These are phyloP conservation scores for Nicotiana paniculata DNA, from an alignment of 257 asterid genomes.

Conservation along the genomic window DNA sequence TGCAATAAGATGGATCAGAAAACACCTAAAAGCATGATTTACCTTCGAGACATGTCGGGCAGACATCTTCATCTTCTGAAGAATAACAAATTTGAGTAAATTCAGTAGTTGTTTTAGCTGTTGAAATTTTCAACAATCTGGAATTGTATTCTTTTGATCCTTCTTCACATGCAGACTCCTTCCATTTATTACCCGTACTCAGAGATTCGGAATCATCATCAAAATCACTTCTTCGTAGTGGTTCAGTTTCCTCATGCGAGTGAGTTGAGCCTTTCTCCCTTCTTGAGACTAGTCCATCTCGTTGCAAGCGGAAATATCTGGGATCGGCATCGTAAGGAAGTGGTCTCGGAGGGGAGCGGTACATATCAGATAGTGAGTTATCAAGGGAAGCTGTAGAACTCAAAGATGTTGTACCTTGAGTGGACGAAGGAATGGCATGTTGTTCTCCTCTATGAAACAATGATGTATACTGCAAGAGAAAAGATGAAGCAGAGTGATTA, in stretches of 20 bases:
- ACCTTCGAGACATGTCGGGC: constrained; percentile 99
- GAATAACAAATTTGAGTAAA: constrained; percentile 63
- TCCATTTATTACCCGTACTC: constrained; percentile 53
- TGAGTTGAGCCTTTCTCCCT: constrained; percentile 86
- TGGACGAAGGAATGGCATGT: constrained; percentile 44
- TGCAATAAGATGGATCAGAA: not conserved
- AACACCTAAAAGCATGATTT: not conserved
- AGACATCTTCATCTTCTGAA: constrained; percentile 84
- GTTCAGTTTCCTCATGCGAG: constrained; percentile 67
- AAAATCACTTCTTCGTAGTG: constrained; percentile 55
- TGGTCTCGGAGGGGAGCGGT: constrained; percentile 91
- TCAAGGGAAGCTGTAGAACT: constrained; percentile 55
- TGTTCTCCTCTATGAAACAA: constrained; percentile 64
- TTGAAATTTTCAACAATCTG: constrained; percentile 41
- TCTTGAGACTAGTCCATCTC: constrained; percentile 62
- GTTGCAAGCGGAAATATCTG: constrained; percentile 57
- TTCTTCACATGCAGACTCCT: constrained; percentile 42
- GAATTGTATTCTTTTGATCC: constrained; percentile 55
- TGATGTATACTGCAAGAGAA: constrained; percentile 58
- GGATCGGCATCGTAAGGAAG: constrained; percentile 88
- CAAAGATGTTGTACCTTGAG: constrained; percentile 52
- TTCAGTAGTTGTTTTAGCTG: constrained; percentile 39
- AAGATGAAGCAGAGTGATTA: not conserved
- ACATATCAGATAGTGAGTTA: constrained; percentile 68
- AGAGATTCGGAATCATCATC: constrained; percentile 56